Conservation (phyloP, 2,329 filamentous ascomycete genomes). For the Botrytis medusae region DNA sequence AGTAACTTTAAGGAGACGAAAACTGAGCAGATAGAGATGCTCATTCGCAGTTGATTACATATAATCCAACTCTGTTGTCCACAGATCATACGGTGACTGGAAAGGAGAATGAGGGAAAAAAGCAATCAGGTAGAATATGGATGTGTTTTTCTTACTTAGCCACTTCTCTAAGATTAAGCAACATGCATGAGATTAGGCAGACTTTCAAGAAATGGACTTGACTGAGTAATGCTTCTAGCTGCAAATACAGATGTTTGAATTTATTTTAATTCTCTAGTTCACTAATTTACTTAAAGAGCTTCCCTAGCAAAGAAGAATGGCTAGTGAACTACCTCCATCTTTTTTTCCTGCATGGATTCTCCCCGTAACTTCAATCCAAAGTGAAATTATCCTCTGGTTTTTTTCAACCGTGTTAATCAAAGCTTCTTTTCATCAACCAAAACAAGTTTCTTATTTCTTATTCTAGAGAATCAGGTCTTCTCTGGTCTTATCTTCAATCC, state of each 20-base stretch:
- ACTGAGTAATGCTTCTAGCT: not conserved
- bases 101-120: not conserved
- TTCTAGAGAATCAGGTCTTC: not conserved
- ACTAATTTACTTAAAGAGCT: not conserved
- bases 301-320: not conserved
- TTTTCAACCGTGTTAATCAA: not conserved
- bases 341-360: not conserved
- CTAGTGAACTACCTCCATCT: not conserved
- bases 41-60: too few relatives aligned
- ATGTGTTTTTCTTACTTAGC: fast-evolving
- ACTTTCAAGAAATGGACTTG: not conserved
- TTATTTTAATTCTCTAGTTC: not conserved
- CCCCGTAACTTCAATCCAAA: not conserved
- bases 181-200: not conserved
- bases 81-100: not conserved
- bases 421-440: not conserved
- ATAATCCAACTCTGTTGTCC: not conserved
- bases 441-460: not conserved
- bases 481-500: fast-evolving
- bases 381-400: fast-evolving
- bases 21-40: too few relatives aligned
- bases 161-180: not conserved
- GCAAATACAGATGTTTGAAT: not conserved
- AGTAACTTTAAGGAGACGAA: not conserved
- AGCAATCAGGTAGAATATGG: not conserved